Base-by-base conservation (phyloP, 805 yeast genomes). In the Kuraishia piskuri region DNA sequence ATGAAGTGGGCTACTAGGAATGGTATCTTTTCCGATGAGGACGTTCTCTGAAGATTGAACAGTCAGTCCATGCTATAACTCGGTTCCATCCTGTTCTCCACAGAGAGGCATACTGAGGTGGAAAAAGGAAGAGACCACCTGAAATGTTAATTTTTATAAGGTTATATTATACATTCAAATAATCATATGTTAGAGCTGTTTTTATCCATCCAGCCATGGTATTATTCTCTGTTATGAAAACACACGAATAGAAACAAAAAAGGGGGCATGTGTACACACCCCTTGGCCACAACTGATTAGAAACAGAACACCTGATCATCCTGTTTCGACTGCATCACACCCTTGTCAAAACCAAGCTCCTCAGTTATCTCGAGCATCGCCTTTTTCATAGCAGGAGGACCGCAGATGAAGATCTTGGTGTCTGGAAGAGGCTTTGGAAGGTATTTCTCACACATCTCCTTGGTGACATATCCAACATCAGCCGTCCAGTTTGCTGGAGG, bases 1-100 rank as follows among this genome's bases (percentile, higher is more conserved):
- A 77, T 76, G 59, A 80, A 78, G 25, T 92, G 99, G 99, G 82
- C 89, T 12, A 63, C 77, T 21, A 79, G 90, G 68, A 91, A 91
- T 66, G 96, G 96, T 45, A 74, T 86, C 53, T 69, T 82, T 48
- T 73, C 71, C 50, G 59, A 55, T 10, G 57, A 54, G 14, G 26
- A 21, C 12, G 40, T 31, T 6, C 9, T 7, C 17, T 31, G 40
- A 31, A 31, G 31, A 7, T 25, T 25, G 6, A 31, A 8, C 40
- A 31, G 40, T 3, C n/a, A 31, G 17, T n/a, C n/a, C n/a, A n/a
- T n/a, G n/a, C n/a, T n/a, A n/a, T n/a, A n/a, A n/a, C n/a, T n/a
- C n/a, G n/a, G n/a, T n/a, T n/a, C n/a, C 40, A 10, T 31, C 3
- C 7, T 4, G 3, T 31, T 31, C n/a, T 6, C 40, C 14, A 31